Base-by-base conservation (phyloP, 1,139 yeast genomes). In the Suhomyces choctaworum region DNA sequence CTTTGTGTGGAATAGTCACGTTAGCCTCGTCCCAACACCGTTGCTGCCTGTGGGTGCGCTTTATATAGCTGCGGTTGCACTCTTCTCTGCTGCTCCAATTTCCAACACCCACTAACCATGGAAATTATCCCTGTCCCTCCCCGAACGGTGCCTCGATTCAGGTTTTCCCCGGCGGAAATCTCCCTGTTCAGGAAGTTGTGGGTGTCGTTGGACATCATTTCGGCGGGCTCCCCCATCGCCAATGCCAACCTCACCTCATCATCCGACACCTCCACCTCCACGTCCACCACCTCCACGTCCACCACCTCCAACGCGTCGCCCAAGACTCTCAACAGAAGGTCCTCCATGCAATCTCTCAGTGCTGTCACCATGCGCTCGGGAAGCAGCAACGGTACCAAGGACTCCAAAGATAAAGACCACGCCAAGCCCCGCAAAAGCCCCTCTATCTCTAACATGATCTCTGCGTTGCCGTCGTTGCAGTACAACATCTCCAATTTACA, bases 111-210 rank as follows among this genome's bases (percentile, higher is more conserved):
- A 5, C 10, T 9, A 7, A 26, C 25, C 28, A 32, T 32, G 39
- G 31, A 36, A 13, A 16, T 26, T 17, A 16, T 19, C 13, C 33
- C 31, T n/a, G 19, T 27, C 6, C 17, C 28, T 4, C 10, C 21
- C 14, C 10, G 22, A 16, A 8, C 28, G 15, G 8, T 25, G 26
- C 40, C 40, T 3, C 23, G 31, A 19, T 36, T 47, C 27, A 34
- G 27, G 25, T 42, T 48, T 25, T 25, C 52, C 8, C 46, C 42
- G 28, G 35, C 32, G 17, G 54, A 52, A 25, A 41, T 51, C 9
- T 29, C 37, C 10, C 32, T 32, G 15, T 37, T 52, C 28, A 46
- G 43, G 27, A 25, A 30, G 27, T 35, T 47, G 21, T 52, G 58
- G 58, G 21, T 32, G 21, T 24, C 46, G 3, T 31, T 47, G n/a